Conservation (phyloP, 2,329 filamentous ascomycete genomes). For the Fusarium goolgardi region DNA sequence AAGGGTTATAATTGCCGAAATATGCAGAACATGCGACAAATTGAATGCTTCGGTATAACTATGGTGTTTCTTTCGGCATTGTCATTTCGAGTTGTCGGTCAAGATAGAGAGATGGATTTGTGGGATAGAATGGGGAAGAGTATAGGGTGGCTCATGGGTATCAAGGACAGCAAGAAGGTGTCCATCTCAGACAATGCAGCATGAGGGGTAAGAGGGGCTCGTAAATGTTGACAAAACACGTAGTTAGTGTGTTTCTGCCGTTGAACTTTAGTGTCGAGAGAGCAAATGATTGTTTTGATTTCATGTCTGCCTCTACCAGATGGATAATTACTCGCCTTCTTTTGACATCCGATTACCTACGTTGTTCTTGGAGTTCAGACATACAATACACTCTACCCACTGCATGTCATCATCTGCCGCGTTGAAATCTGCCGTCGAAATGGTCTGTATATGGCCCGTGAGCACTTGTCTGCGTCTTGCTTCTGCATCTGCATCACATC, state of each 20-base stretch:
- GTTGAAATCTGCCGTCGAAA: not conserved
- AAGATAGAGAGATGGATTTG: not conserved
- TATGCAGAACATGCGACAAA: constrained; percentile 19
- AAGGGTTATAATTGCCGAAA: constrained; percentile 16
- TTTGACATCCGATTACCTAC: not conserved
- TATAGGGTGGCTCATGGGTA: constrained; percentile 22
- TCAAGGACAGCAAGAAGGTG: not conserved
- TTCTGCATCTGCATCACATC: constrained; percentile 5
- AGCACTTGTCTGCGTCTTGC: constrained; percentile 6
- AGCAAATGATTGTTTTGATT: not conserved
- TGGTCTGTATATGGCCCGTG: constrained; percentile 5
- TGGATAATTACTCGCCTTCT: no score
- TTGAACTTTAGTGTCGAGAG: not conserved
- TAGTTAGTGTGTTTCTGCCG: not conserved
- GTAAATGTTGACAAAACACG: not conserved
- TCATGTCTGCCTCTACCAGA: not conserved
- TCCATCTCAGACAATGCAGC: not conserved
- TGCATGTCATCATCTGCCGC: constrained; percentile 4
- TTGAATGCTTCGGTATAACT: constrained; percentile 11
- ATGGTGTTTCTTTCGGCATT: constrained; percentile 9
- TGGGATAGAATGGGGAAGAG: constrained; percentile 1
- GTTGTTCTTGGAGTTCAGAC: not conserved
- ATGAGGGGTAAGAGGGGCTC: not conserved
- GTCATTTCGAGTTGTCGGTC: constrained; percentile 8
- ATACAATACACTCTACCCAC: not conserved